A percentile compares a stretch with the other conserved stretches of the same genome.
phyloP scores from a whole-genome alignment of 148 eudicot genomes.

The Silene conica region DNA sequence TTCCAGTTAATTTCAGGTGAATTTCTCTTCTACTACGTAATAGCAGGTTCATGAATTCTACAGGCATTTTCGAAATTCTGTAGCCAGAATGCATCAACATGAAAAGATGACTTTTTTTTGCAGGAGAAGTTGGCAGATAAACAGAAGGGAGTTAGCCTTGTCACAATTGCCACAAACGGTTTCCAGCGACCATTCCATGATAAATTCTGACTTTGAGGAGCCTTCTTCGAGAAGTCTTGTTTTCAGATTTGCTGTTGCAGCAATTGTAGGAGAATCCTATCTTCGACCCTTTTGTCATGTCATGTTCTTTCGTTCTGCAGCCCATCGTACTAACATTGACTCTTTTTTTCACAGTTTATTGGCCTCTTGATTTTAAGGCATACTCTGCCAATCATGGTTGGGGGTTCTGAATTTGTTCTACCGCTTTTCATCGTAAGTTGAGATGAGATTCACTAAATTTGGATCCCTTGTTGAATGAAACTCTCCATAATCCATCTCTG shows the following conservation, averaged over 20 bases:
- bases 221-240: slow-evolving; percentile 62
- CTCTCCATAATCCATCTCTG: neutral
- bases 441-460: neutral
- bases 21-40: neutral
- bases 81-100: neutral
- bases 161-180: slow-evolving; percentile 47
- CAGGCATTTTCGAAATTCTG: neutral
- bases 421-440: slow-evolving; percentile 61
- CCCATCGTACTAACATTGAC: neutral
- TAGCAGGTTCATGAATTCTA: neutral
- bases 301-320: neutral
- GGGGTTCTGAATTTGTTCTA: slow-evolving; percentile 49
- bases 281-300: slow-evolving; percentile 13
- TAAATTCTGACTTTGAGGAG: slow-evolving; percentile 45
- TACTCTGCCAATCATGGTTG: slow-evolving; percentile 56
- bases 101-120: neutral
- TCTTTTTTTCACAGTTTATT: slow-evolving; percentile 50
- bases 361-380: slow-evolving; percentile 75
- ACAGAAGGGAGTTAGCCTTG: slow-evolving; percentile 52
- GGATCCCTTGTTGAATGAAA: neutral
- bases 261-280: slow-evolving; percentile 46
- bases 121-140: slow-evolving; percentile 79
- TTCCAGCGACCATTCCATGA: slow-evolving; percentile 44
- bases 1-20: slow-evolving; percentile 69
- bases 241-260: slow-evolving; percentile 50